Percentiles rank a stretch among this genome's conserved stretches.
Evolutionary conservation across 495 filamentous ascomycete species (phyloP).

Genomic region (Thermothielavioides terrestris): DNA sequence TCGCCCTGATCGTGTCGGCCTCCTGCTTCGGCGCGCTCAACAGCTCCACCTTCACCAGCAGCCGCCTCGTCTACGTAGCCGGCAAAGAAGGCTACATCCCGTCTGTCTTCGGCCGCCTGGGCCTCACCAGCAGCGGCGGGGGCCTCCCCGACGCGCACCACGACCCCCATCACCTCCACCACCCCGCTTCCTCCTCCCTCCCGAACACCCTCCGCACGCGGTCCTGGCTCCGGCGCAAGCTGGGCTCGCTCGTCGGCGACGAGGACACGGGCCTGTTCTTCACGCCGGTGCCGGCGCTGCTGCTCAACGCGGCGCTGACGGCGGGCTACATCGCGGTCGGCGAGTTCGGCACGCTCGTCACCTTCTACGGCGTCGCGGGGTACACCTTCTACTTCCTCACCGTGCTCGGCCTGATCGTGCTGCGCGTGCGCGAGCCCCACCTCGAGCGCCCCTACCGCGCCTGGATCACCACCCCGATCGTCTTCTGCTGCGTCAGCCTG

Average conservation of each 20-base stretch:
- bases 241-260: slow-evolving; percentile 52
- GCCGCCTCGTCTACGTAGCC: slow-evolving; percentile 85
- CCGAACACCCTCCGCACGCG: slow-evolving; percentile 47
- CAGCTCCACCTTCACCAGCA: slow-evolving; percentile 86
- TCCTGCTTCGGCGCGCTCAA: slow-evolving; percentile 91
- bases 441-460: slow-evolving; percentile 85
- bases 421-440: slow-evolving; percentile 79
- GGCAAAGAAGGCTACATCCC: slow-evolving; percentile 95
- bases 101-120: slow-evolving; percentile 71
- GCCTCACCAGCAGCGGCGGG: slow-evolving; percentile 43
- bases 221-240: slow-evolving; percentile 48
- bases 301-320: slow-evolving; percentile 67
- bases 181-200: slow-evolving; percentile 10
- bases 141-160: background rate
- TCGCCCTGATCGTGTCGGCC: slow-evolving; percentile 81
- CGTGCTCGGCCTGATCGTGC: slow-evolving; percentile 83
- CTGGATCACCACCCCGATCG: slow-evolving; percentile 94
- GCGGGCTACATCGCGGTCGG: slow-evolving; percentile 71
- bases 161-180: background rate
- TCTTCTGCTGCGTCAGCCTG: slow-evolving; percentile 95
- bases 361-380: slow-evolving; percentile 93
- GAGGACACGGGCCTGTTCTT: slow-evolving; percentile 59
- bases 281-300: slow-evolving; percentile 85
- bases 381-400: slow-evolving; percentile 97
- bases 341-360: slow-evolving; percentile 84